Base-by-base conservation (phyloP, 352 stramenopile genomes). In the Phytophthora quininea region DNA sequence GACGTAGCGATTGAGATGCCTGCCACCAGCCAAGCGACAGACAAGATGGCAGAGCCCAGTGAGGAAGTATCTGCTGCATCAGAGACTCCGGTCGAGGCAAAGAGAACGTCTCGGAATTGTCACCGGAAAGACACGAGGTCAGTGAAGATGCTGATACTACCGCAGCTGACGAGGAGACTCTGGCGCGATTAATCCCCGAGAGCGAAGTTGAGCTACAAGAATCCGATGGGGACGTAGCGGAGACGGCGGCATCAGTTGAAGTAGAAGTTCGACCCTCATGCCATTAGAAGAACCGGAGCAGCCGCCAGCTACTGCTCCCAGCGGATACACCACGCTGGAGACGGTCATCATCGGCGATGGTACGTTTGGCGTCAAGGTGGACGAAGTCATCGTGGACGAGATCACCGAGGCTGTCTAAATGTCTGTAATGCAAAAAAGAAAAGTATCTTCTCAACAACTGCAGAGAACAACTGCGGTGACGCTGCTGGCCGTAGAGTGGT, bases 341-440 rank as follows among this genome's bases (percentile, higher is more conserved):
- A 82, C 71, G 15, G 68, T 85, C 15, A 55, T 80, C 29, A 61
- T 75, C 10, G 65, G 59, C 5, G 70, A 81, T 43, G 67, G 52
- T 30, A 81, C 74, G 29, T 71, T 80, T 50, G 76, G 73, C 19
- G 73, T 82, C 62, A 86, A 77, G 56, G 76, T 80, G 54, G 78
- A 84, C 47, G 71, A 74, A 31, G 76, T 88, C 43, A 73, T 89
- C 11, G 54, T 86, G 30, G 80, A 89, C 46, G 80, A 89, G 59
- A 86, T 89, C 61, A 85, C 67, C 0, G 80, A 89, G 31, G 74
- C 80, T 5, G 80, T 89, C 7, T 87, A 71, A 67, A 55, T 73
- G 58, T 54, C 62, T 32, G 49, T 40, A 49, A 43, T 69, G 58
- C 69, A 40, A 4, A 52, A 64, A 40, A 30, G 31, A 49, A 29